These are phyloP conservation scores for Lentinula sp. DNA, from an alignment of 768 basidiomycete genomes.

Conservation along the genomic window DNA sequence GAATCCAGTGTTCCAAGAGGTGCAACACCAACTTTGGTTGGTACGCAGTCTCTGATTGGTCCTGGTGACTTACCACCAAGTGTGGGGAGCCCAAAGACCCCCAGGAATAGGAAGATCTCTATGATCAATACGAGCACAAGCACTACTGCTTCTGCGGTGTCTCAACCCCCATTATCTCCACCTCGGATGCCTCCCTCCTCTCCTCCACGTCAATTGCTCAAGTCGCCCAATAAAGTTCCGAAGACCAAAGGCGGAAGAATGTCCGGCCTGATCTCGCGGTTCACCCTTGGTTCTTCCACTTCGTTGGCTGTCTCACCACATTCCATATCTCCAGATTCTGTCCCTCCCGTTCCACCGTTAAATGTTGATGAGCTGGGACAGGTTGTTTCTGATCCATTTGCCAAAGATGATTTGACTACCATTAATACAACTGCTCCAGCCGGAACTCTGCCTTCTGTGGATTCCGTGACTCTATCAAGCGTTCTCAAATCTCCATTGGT, in stretches of 20 bases:
- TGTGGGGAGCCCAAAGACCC: not conserved
- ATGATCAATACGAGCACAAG: not conserved
- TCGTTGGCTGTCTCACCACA: not conserved
- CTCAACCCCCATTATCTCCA: not conserved
- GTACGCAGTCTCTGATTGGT: conserved; percentile 2
- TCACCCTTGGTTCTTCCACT: not conserved
- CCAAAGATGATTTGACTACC: not conserved
- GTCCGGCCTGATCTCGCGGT: not conserved
- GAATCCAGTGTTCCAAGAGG: conserved; percentile 2
- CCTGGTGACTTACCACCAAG: not conserved
- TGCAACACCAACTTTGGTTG: not conserved
- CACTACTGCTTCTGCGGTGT: not conserved
- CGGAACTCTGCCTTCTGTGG: not conserved
- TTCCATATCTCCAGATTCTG: not conserved
- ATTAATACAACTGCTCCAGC: not conserved
- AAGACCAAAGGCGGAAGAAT: conserved; percentile 2
- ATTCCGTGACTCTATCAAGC: not conserved
- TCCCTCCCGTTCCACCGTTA: not conserved
- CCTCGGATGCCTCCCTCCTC: not conserved
- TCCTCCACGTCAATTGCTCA: not conserved
- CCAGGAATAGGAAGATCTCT: not conserved
- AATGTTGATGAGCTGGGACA: not conserved
- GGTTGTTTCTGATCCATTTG: not conserved
- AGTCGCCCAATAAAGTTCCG: not conserved
- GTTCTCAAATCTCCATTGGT: not conserved